Percentiles rank a stretch among this genome's conserved stretches.
phyloP scores from a whole-genome alignment of 768 basidiomycete species.

The Phylloporus scabripes region DNA sequence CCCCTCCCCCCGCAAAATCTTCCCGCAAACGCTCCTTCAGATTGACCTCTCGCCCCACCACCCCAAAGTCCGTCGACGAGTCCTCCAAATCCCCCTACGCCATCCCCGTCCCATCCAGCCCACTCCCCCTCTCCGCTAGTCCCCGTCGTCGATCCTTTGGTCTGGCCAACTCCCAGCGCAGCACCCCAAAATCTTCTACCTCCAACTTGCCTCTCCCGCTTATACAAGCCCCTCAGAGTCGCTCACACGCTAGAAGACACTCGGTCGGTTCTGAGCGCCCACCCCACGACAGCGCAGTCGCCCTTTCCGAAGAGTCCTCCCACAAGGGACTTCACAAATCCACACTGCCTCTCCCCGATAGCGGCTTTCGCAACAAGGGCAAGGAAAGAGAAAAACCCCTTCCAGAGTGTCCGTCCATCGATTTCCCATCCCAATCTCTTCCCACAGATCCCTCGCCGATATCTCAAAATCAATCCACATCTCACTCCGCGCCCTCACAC shows the following conservation, averaged over 20 bases:
- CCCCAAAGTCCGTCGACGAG: slow-evolving; percentile 26
- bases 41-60: slow-evolving; percentile 26
- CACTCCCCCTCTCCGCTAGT: slow-evolving; percentile 30
- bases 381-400: slow-evolving; percentile 21
- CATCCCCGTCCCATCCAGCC: slow-evolving; percentile 28
- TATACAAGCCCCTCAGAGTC: slow-evolving; percentile 9
- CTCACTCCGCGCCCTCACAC: slow-evolving; percentile 3
- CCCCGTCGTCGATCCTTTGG: slow-evolving; percentile 32
- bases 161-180: slow-evolving; percentile 23
- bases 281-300: slow-evolving; percentile 32
- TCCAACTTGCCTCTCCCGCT: slow-evolving; percentile 23
- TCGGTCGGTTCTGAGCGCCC: slow-evolving; percentile 28
- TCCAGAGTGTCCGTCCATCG: slow-evolving; percentile 11
- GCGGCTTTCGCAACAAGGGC: slow-evolving; percentile 20
- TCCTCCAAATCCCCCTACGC: slow-evolving; percentile 17
- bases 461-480: slow-evolving; percentile 10
- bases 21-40: slow-evolving; percentile 31
- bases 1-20: slow-evolving; percentile 13
- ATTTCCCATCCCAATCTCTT: slow-evolving; percentile 20
- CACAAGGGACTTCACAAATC: slow-evolving; percentile 11
- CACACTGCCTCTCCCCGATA: slow-evolving; percentile 8
- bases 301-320: slow-evolving; percentile 25
- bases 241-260: slow-evolving; percentile 24
- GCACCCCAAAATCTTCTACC: slow-evolving; percentile 28
- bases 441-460: slow-evolving; percentile 14